phyloP scores from a whole-genome alignment of 2,329 filamentous ascomycete species.

The Phyllosticta citriasiana region DNA sequence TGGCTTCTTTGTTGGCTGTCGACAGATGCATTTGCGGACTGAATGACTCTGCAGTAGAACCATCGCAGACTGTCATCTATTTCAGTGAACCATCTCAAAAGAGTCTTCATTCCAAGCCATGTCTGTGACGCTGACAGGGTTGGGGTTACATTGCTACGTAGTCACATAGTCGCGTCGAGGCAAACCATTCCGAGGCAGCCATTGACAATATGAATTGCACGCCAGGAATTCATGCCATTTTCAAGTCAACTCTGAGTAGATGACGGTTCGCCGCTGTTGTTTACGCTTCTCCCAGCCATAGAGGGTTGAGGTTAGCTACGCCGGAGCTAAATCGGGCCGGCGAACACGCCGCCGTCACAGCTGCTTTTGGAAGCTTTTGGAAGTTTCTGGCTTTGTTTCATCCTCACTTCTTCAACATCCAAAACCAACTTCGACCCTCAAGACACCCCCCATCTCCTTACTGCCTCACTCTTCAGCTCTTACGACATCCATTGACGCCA shows the following conservation, averaged over 20 bases:
- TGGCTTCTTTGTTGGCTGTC: too few species aligned
- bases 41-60: too few species aligned
- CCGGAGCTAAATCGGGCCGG: background rate
- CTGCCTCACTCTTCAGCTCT: background rate
- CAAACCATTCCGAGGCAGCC: background rate
- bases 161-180: background rate
- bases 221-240: background rate
- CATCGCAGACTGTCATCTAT: too few species aligned
- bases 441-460: background rate
- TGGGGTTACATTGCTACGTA: too few species aligned
- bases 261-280: background rate
- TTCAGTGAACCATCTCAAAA: too few species aligned
- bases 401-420: background rate
- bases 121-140: too few species aligned
- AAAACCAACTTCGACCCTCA: background rate
- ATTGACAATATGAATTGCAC: background rate
- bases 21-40: too few species aligned
- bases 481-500: background rate
- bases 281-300: background rate
- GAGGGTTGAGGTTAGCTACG: background rate
- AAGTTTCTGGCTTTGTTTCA: background rate
- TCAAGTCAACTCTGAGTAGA: background rate
- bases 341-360: background rate
- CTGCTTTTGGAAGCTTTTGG: background rate
- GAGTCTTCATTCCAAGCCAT: too few species aligned